Base-by-base conservation (phyloP, 2,329 filamentous ascomycete species). In the Eutypa lata region DNA sequence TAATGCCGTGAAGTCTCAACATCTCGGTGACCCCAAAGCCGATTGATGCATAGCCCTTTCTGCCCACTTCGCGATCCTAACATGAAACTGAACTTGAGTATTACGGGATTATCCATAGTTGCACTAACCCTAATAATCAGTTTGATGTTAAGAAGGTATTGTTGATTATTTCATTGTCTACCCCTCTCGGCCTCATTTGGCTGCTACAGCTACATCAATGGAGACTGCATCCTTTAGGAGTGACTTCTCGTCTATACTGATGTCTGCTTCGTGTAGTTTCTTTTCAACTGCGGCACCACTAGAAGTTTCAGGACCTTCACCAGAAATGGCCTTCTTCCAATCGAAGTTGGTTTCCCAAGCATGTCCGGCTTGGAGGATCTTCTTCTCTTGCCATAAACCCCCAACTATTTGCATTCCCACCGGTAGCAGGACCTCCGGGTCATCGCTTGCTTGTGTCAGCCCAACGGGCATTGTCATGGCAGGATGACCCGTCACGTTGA, bases 401-500 rank as follows among this genome's bases (percentile, higher is more conserved):
- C 79, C 80, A 13, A 83, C 75, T 47, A 84, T 73, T 59, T 84
- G 79, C 71, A 83, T 72, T 0, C 80, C 77, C 0, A 82, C 77
- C 0, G 79, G 80, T 19, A 83, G 60, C 51, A 63, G 55, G 1
- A 75, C 70, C 0, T 60, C 57, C 7, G 61, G 50, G 11, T 74
- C 71, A 48, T 78, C 71, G 14, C 61, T 55, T 1, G 75, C 70
- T 2, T 69, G 68, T 2, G 74, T 66, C 58, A 76, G 73, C 0
- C 80, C 80, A 33, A 79, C 68, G 0, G 80, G 80, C 45, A 83
- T 66, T 0, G 76, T 73, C 56, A 84, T 61, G 0, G 79, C 81
- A 0, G 81, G 80, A 56, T 83, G 80, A 0, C 81, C 81, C 0
- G 79, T 83, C 2, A 78, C 71, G 58, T 84, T 80, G 64, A 84